Conservation (phyloP, 1,284 basidiomycete genomes). For the Porogramme epimiltina region DNA sequence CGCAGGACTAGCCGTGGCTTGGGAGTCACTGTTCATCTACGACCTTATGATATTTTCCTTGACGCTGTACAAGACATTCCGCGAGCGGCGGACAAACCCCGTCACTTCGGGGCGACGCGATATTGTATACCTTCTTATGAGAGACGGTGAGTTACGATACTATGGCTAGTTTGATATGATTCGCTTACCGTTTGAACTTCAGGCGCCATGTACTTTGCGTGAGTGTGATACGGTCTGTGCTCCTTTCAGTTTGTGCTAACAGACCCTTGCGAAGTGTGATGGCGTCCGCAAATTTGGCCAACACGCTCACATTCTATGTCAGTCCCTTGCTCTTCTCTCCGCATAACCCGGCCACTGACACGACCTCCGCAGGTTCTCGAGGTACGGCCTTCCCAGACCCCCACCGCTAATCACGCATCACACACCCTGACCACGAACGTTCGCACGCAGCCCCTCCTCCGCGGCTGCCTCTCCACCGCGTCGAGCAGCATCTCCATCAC, state of each 20-base stretch:
- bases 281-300: constrained; percentile 33
- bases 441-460: constrained; percentile 28
- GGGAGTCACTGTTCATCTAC: constrained; percentile 33
- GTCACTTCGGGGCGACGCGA: constrained; percentile 15
- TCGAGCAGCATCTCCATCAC: constrained; percentile 37
- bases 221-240: constrained; percentile 13
- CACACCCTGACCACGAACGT: neutral
- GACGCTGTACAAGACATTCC: constrained; percentile 31
- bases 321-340: constrained; percentile 8
- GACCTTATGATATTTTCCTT: constrained; percentile 31
- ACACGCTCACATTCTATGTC: constrained; percentile 37
- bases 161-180: too few relatives aligned
- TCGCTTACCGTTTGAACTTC: neutral
- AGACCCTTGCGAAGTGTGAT: constrained; percentile 27
- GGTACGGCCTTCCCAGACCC: too few relatives aligned
- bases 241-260: neutral
- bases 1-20: constrained; percentile 33
- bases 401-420: constrained; percentile 12
- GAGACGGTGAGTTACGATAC: constrained; percentile 32
- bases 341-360: constrained; percentile 1
- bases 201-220: constrained; percentile 37
- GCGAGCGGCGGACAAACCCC: constrained; percentile 12
- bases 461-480: constrained; percentile 31
- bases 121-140: constrained; percentile 28
- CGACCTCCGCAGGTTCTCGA: too few relatives aligned